Percentiles rank a stretch among this genome's conserved stretches.
phyloP scores from a whole-genome alignment of 2,329 filamentous ascomycete genomes.

The Alternaria arbusti region DNA sequence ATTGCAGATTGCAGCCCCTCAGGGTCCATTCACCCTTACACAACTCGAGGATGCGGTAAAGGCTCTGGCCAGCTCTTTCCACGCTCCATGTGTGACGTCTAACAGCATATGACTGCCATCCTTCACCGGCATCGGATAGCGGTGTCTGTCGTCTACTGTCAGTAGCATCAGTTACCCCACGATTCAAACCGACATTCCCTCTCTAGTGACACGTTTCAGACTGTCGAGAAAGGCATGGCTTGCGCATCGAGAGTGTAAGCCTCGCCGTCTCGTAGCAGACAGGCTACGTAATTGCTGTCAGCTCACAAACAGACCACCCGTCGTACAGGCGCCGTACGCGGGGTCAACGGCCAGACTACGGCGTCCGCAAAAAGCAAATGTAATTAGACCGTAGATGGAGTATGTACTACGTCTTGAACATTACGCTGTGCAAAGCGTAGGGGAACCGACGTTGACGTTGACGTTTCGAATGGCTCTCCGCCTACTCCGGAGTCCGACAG shows the following conservation, averaged over 20 bases:
- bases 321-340: constrained; percentile 5
- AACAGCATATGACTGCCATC: neutral
- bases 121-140: constrained; percentile 13
- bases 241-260: neutral
- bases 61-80: neutral
- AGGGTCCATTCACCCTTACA: constrained; percentile 8
- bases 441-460: constrained; percentile 24
- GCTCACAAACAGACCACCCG: neutral
- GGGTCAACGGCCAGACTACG: neutral
- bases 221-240: neutral
- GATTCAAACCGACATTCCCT: neutral
- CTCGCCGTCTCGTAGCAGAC: neutral
- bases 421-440: constrained; percentile 15
- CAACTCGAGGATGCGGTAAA: neutral
- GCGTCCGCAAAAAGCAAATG: constrained; percentile 3
- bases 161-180: constrained; percentile 1
- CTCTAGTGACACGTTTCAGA: neutral
- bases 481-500: constrained; percentile 19
- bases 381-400: neutral
- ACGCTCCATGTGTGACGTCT: constrained; percentile 4
- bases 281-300: neutral
- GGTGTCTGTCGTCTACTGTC: constrained; percentile 3
- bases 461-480: constrained; percentile 32
- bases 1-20: neutral
- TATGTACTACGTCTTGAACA: neutral